Base-by-base conservation (phyloP, 768 basidiomycete genomes). In the Solioccasus polychromus region DNA sequence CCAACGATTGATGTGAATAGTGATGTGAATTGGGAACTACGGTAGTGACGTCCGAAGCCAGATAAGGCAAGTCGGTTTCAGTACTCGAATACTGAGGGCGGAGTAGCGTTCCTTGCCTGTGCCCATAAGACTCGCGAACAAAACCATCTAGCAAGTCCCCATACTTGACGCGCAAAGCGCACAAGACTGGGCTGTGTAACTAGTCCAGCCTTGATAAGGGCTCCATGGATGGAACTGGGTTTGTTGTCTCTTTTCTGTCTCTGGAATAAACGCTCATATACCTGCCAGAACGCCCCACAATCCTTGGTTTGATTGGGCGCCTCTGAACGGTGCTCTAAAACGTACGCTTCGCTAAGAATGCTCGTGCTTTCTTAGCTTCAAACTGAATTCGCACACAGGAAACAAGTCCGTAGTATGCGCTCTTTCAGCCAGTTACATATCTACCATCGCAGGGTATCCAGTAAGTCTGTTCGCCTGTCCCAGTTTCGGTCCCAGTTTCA, bases 391-490 rank as follows among this genome's bases (percentile, higher is more conserved):
- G 19, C 34, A 37, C 14, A 23, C 67, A 92, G 89, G 75, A 51
- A 83, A 92, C 73, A 91, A 90, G 69, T 82, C 90, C 41, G 85
- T 92, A 59, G 89, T 88, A 30, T 92, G 88, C 59, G 92, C 93
- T 28, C 82, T 94, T 49, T 83, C 89, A 32, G 92, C 92, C 39
- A 92, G 91, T 57, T 88, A 93, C 66, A 78, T 93, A 53, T 93
- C 92, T 37, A 96, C 94, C 12, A 80, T 95, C 59, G 87, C 88
- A 45, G 93, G 93, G 39, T 95, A 93, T 67, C 92, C 92, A 45
- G 90, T 79, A 42, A 44, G 68, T 59, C 39, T 3, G 3, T 29
- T 26, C 35, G 4, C 24, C 15, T 40, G n/a, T 17, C 29, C 20
- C 17, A 24, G 9, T 22, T 15, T 5, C 11, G 17, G 15, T 11